Evolutionary conservation across 495 filamentous ascomycete species (phyloP).

Genomic region (Clohesyomyces aquaticus): DNA sequence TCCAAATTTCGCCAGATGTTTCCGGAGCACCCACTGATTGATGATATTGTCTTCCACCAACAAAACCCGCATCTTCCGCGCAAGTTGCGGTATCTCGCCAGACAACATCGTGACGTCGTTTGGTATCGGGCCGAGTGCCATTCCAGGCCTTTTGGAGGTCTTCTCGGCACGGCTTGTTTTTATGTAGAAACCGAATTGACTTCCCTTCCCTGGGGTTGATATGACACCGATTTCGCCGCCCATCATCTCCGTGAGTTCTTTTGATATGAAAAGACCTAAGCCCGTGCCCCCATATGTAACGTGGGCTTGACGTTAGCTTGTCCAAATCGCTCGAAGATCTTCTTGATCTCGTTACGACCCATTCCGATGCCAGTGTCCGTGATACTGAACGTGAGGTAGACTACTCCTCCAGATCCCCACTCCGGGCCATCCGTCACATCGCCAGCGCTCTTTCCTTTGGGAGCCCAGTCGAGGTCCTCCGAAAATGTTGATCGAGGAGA

Average conservation of each 20-base stretch:
- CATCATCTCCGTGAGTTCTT: conserved; percentile 44
- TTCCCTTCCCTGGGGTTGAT: conserved; percentile 38
- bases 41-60: conserved; percentile 47
- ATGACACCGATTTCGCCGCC: conserved; percentile 46
- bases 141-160: not conserved
- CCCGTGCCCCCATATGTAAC: conserved; percentile 33
- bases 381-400: conserved; percentile 43
- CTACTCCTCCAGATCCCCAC: conserved; percentile 39
- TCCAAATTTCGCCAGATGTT: conserved; percentile 39
- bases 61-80: conserved; percentile 12
- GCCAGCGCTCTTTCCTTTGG: conserved; percentile 5
- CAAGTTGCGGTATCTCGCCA: not conserved
- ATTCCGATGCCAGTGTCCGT: conserved; percentile 46
- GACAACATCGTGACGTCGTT: not conserved
- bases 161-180: conserved; percentile 26
- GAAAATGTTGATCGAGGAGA: conserved; percentile 23
- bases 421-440: conserved; percentile 34
- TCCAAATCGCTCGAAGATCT: conserved; percentile 44
- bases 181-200: conserved; percentile 47
- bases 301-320: conserved; percentile 45
- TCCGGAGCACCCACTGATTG: conserved; percentile 45
- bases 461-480: conserved; percentile 10
- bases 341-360: conserved; percentile 34
- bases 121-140: not conserved
- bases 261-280: conserved; percentile 46